phyloP scores from a whole-genome alignment of 2,329 filamentous ascomycete genomes.

The Diaporthe capsici region DNA sequence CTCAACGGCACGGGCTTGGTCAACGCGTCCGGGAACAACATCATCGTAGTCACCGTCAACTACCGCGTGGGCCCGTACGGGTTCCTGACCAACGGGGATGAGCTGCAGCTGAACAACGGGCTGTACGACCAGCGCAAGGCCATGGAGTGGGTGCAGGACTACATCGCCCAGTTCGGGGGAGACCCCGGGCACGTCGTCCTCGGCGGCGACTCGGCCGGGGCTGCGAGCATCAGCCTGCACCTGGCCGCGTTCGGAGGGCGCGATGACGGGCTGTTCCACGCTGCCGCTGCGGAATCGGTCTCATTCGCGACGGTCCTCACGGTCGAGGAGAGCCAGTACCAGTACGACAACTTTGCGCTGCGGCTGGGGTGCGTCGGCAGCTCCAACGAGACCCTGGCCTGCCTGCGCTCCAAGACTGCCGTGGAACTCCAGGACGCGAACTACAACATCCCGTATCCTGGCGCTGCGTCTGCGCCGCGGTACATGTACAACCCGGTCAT shows the following conservation, averaged over 20 bases:
- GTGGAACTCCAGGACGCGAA: conserved; percentile 59
- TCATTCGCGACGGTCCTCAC: conserved; percentile 66
- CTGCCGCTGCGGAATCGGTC: conserved; percentile 64
- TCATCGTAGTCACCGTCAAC: conserved; percentile 81
- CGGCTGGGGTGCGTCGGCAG: conserved; percentile 57
- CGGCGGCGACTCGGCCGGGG: conserved; percentile 78
- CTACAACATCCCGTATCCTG: conserved; percentile 56
- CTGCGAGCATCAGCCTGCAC: conserved; percentile 74
- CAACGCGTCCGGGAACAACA: conserved; percentile 67
- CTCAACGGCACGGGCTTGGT: conserved; percentile 72
- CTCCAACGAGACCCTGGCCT: conserved; percentile 55
- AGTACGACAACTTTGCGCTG: conserved; percentile 64
- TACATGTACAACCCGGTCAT: conserved; percentile 70
- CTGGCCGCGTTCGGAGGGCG: conserved; percentile 68
- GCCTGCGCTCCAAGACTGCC: conserved; percentile 60
- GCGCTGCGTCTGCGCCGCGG: conserved; percentile 54
- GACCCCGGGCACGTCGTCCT: conserved; percentile 77
- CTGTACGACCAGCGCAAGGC: conserved; percentile 79
- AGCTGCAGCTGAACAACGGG: conserved; percentile 75
- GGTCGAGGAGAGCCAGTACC: conserved; percentile 63
- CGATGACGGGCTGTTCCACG: conserved; percentile 65
- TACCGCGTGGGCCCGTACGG: conserved; percentile 83
- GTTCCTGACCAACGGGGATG: conserved; percentile 74
- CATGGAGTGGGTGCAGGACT: conserved; percentile 76
- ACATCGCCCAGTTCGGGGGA: conserved; percentile 78